Evolutionary conservation across 768 basidiomycete genomes (phyloP).

Genomic region (Filobasidium floriforme): DNA sequence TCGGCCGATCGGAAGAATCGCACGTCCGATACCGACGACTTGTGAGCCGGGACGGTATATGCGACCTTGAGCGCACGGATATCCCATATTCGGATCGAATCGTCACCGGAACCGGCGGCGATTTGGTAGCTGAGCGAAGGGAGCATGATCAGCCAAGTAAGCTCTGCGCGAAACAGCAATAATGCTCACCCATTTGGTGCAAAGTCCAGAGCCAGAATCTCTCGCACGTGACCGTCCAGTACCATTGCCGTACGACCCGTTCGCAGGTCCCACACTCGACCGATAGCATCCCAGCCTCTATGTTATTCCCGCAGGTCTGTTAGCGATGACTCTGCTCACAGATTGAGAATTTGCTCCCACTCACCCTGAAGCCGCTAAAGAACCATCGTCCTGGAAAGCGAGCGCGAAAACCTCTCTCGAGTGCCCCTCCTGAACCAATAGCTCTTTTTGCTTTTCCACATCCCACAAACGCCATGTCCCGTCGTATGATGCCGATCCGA

Average conservation of each 20-base stretch:
- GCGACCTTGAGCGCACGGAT: constrained; percentile 84
- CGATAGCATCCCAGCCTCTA: constrained; percentile 93
- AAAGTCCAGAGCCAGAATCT: constrained; percentile 82
- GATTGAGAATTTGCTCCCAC: constrained; percentile 38
- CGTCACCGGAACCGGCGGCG: constrained; percentile 92
- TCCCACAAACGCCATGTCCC: constrained; percentile 98
- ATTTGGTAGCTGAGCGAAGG: constrained; percentile 71
- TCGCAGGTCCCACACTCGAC: constrained; percentile 91
- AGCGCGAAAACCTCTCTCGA: constrained; percentile 92
- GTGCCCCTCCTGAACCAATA: constrained; percentile 90
- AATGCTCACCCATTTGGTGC: constrained; percentile 82
- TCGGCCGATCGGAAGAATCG: constrained; percentile 67
- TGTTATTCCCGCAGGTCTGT: too few relatives aligned
- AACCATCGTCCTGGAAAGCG: constrained; percentile 93
- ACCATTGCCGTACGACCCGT: constrained; percentile 97
- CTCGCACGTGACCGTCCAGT: constrained; percentile 89
- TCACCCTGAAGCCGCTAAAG: constrained; percentile 85
- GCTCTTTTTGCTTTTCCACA: constrained; percentile 66
- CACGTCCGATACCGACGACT: constrained; percentile 88
- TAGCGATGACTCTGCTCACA: background rate
- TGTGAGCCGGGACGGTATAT: constrained; percentile 93
- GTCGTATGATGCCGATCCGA: constrained; percentile 92
- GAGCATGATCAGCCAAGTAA: constrained; percentile 12
- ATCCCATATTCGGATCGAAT: constrained; percentile 98
- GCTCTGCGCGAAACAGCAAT: constrained; percentile 9